Evolutionary conservation across 441 rosid genomes (phyloP).

Genomic region (Gossypium schwendimanii): DNA sequence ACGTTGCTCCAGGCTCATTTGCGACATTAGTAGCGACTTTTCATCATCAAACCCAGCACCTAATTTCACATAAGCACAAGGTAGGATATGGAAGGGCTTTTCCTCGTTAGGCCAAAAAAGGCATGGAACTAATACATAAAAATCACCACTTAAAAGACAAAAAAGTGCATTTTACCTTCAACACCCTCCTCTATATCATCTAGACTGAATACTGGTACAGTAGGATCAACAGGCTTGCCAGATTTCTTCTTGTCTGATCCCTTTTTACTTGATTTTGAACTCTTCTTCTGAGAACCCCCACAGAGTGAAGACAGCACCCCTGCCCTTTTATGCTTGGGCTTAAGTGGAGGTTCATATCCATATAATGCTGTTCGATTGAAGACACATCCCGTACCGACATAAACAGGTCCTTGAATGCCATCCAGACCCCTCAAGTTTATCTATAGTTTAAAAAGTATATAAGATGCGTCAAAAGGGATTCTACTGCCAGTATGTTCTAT

Average conservation of each 20-base stretch:
- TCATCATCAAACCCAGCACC: slow-evolving; percentile 98
- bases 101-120: neutral
- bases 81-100: slow-evolving; percentile 2
- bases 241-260: slow-evolving; percentile 77
- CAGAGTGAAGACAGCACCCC: slow-evolving; percentile 79
- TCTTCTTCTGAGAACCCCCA: slow-evolving; percentile 79
- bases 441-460: slow-evolving; percentile 33
- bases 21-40: slow-evolving; percentile 86
- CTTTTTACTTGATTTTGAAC: slow-evolving; percentile 58
- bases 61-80: slow-evolving; percentile 20
- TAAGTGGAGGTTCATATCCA: slow-evolving; percentile 92
- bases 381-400: slow-evolving; percentile 97
- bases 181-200: slow-evolving; percentile 99
- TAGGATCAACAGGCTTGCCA: slow-evolving; percentile 73
- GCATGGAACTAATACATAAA: neutral
- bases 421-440: slow-evolving; percentile 95
- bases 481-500: neutral
- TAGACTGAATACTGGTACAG: slow-evolving; percentile 80
- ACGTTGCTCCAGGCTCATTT: slow-evolving; percentile 90
- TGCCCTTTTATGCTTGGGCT: slow-evolving; percentile 69
- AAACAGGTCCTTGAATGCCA: slow-evolving; percentile 98
- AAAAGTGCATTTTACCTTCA: slow-evolving; percentile 51
- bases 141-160: neutral
- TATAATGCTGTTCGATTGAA: slow-evolving; percentile 93
- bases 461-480: neutral